Evolutionary conservation across 2,329 filamentous ascomycete genomes (phyloP), one percentile per base, ranked within the genome.

Genomic region (Hymenoscyphus fructigenus): DNA sequence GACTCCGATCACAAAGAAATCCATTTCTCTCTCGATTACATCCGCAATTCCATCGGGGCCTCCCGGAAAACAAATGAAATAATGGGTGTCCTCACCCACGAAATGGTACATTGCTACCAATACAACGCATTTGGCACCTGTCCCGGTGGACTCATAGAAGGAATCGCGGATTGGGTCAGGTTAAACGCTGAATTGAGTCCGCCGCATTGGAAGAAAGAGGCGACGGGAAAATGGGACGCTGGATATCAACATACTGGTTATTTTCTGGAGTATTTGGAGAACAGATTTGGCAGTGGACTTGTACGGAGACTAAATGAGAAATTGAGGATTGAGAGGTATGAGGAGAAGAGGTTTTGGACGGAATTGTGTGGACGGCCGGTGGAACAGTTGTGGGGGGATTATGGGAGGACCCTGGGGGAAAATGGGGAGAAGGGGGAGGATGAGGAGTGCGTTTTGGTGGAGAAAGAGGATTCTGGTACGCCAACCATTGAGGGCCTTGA

Each of bases 41-140:
- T 97, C 70, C 73, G 79, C 47, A 72, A 78, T 55, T 71, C 75
- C 57, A 80, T 86, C 68, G 63, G 73, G 38, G 72, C 82, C 0
- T 59, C 76, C 0, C 70, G 78, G 12, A 82, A 83, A 59, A 78
- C 79, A 14, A 72, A 83, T 47, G 92, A 98, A 79, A 87, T 97
- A 65, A 79, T 85, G 20, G 95, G 95, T 50, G 93, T 98, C 0
- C 77, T 98, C 23, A 90, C 91, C 1, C 94, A 98, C 76, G 94
- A 98, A 78, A 88, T 97, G 67, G 94, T 98, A 15, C 95, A 98
- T 79, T 97, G 93, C 79, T 96, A 91, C 79, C 94, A 98, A 77
- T 90, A 91, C 78, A 89, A 92, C 71, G 90, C 83, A 1, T 80
- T 72, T 23, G 83, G 82, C 1, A 80, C 79, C 4, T 86, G 87